phyloP scores from a whole-genome alignment of 306 rosid species.

The Sechiopsis laciniata region DNA sequence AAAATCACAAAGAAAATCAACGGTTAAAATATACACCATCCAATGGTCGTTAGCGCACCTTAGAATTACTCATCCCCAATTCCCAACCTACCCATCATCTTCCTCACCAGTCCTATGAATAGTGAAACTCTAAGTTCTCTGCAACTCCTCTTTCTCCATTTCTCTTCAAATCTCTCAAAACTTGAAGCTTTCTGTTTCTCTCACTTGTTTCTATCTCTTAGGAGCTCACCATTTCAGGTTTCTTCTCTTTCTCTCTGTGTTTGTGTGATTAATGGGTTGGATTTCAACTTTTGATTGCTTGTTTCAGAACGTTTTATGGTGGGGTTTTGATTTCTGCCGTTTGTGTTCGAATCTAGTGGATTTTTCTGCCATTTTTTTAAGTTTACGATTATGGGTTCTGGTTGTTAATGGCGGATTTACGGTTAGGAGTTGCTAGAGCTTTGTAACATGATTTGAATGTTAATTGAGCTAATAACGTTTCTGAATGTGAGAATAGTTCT shows the following conservation, averaged over 20 bases:
- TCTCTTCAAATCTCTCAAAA: conserved; percentile 1
- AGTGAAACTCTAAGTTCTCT: conserved; percentile 5
- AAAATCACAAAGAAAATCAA: too few species aligned
- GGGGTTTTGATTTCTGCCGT: not conserved
- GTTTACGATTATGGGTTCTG: not conserved
- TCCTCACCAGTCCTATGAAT: conserved; percentile 9
- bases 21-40: not conserved
- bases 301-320: too few species aligned
- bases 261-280: not conserved
- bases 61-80: not conserved
- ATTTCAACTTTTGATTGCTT: too few species aligned
- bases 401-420: not conserved
- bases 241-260: conserved; percentile 8
- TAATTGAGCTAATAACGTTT: not conserved
- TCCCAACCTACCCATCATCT: conserved; percentile 20
- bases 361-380: not conserved
- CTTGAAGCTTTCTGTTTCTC: not conserved
- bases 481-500: not conserved
- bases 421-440: not conserved
- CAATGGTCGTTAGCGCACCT: not conserved
- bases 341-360: not conserved
- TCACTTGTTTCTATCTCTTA: too few species aligned
- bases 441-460: not conserved
- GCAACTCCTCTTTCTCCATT: not conserved
- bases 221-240: conserved; percentile 15